Base-by-base conservation (phyloP, 2,329 filamentous ascomycete species). In the Coniella lustricola region DNA sequence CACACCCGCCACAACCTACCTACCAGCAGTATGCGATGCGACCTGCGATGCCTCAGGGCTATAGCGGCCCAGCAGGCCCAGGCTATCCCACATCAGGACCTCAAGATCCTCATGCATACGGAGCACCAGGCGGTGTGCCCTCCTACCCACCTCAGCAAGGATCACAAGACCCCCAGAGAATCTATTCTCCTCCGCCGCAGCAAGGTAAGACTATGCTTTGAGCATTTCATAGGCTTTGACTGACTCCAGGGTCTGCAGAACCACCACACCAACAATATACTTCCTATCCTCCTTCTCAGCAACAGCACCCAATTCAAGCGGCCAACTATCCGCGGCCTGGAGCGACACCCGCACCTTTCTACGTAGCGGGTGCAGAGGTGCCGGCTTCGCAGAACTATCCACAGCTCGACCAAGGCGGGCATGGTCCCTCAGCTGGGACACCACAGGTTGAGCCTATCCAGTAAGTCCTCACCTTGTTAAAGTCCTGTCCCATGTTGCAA, bases 1-100 rank as follows among this genome's bases (percentile, higher is more conserved):
- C 90, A 1, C 91, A 96, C 57, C 86, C 90, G n/a, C 82, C 87
- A 45, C 85, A 87, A 60, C 81, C 84, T 40, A 81, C 76, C 56
- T 93, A 91, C 63, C 84, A 86, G 58, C 82, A 87, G 56, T 82
- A 82, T 55, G 69, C 72, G 37, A 71, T 81, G 67, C 71, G 76
- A 29, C 76, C 76, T 12, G 69, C 62, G 43, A 61, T 67, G 18
- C 67, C 71, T 18, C 73, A 73, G 52, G 72, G 68, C 4, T 78
- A 76, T 21, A 57, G 59, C 13, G 63, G 60, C 18, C 57, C 56
- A 59, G 48, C 48, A 63, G 66, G 48, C 31, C 44, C 37, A 12
- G 17, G 42, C 5, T 53, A 53, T 40, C 44, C 48, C 20, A 39
- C 46, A 31, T 44, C 48, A 22, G 48, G 37, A 29, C 40, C 48